A percentile compares a stretch with the other conserved stretches of the same genome.
Evolutionary conservation across 768 basidiomycete genomes (phyloP).

Genomic region (Macrolepiota albuminosa): DNA sequence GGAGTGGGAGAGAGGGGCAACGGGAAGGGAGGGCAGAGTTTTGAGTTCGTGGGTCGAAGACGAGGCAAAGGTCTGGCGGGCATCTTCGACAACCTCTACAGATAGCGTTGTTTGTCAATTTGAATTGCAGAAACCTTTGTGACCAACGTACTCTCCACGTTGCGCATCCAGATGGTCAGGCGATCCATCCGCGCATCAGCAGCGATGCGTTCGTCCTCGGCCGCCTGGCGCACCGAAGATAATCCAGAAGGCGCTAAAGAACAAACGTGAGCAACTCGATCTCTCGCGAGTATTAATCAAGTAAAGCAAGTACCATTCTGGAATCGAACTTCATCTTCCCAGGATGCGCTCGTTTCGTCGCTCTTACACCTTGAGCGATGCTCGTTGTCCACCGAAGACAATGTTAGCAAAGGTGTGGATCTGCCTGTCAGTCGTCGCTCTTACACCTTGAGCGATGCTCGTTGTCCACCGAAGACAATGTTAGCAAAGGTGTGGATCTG

Average conservation of each 20-base stretch:
- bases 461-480: constrained; percentile 30
- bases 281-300: background rate
- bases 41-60: constrained; percentile 38
- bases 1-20: constrained; percentile 51
- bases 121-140: background rate
- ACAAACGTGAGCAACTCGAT: background rate
- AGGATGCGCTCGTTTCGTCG: constrained; percentile 32
- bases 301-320: constrained; percentile 32
- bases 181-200: constrained; percentile 57
- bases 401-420: constrained; percentile 38
- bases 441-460: constrained; percentile 16
- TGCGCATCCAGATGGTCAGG: constrained; percentile 79
- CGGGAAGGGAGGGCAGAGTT: constrained; percentile 58
- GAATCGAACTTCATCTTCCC: constrained; percentile 43
- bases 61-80: constrained; percentile 68
- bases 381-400: constrained; percentile 28
- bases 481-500: constrained; percentile 39
- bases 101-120: constrained; percentile 11
- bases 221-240: constrained; percentile 49
- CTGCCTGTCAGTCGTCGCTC: too few relatives aligned
- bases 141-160: constrained; percentile 67
- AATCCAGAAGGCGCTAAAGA: constrained; percentile 44
- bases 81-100: constrained; percentile 78
- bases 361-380: constrained; percentile 18
- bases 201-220: constrained; percentile 46